Conservation (phyloP, 495 filamentous ascomycete species). For the Cryomyces antarcticus region DNA sequence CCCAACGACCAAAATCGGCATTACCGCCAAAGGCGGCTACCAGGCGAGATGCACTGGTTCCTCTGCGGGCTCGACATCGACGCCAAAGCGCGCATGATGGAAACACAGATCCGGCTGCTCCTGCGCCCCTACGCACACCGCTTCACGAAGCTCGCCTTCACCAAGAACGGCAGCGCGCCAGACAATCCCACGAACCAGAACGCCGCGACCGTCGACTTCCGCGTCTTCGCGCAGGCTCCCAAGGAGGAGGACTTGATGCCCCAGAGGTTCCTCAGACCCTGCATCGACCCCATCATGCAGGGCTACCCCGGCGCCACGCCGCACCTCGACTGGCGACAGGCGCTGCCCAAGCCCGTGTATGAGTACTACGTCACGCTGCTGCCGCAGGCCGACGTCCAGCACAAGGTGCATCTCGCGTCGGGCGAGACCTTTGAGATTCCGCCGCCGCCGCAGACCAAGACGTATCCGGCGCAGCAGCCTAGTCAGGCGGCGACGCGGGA, state of each 20-base stretch:
- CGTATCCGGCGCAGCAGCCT: slow-evolving; percentile 11
- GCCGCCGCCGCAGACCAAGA: slow-evolving; percentile 9
- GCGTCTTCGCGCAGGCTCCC: slow-evolving; percentile 13
- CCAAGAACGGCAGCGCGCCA: slow-evolving; percentile 4
- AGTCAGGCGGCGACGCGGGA: slow-evolving; percentile 1
- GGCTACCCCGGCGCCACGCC: slow-evolving; percentile 21
- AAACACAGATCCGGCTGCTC: slow-evolving; percentile 8
- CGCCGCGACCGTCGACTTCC: slow-evolving; percentile 12
- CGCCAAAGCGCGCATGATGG: slow-evolving; percentile 15
- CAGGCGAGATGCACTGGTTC: slow-evolving; percentile 15
- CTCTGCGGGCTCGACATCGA: slow-evolving; percentile 14
- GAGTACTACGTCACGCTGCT: slow-evolving; percentile 20
- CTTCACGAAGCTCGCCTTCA: slow-evolving; percentile 11
- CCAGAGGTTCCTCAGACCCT: slow-evolving; percentile 19
- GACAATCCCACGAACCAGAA: slow-evolving; percentile 8
- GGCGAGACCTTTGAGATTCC: slow-evolving; percentile 10
- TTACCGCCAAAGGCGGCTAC: slow-evolving; percentile 11
- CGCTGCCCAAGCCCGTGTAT: slow-evolving; percentile 14
- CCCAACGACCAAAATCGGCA: slow-evolving; percentile 11
- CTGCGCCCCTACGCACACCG: slow-evolving; percentile 4
- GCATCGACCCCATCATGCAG: slow-evolving; percentile 20
- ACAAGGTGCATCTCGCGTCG: slow-evolving; percentile 13
- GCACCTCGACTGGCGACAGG: slow-evolving; percentile 17
- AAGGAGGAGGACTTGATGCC: slow-evolving; percentile 11
- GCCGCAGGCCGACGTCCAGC: slow-evolving; percentile 13